These are phyloP conservation scores for Salix caprea DNA, from an alignment of 345 rosid species.

Conservation along the genomic window DNA sequence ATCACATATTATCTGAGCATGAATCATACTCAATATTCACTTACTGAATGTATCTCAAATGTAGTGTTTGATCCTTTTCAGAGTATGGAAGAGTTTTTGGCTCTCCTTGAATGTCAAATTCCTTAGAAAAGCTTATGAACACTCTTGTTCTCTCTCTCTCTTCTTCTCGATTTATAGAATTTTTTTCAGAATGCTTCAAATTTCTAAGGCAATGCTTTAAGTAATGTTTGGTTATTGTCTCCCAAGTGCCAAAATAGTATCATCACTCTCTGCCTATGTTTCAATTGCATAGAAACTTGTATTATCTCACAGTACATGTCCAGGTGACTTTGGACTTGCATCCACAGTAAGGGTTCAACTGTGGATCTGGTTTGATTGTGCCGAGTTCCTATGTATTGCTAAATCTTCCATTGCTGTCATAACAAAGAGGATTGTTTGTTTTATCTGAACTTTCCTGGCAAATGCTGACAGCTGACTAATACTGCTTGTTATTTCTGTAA, in stretches of 20 bases:
- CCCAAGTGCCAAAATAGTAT: not conserved
- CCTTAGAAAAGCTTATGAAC: too few species aligned
- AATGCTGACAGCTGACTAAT: not conserved
- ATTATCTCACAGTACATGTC: not conserved
- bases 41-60: too few species aligned
- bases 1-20: too few species aligned
- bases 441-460: not conserved
- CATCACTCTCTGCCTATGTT: not conserved
- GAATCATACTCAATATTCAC: too few species aligned
- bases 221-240: too few species aligned
- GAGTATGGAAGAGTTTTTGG: too few species aligned
- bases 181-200: too few species aligned
- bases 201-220: too few species aligned
- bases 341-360: constrained; percentile 34
- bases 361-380: not conserved
- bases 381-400: not conserved
- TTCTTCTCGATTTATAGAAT: too few species aligned
- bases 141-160: too few species aligned
- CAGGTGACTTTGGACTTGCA: constrained; percentile 56
- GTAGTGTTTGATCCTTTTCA: too few species aligned
- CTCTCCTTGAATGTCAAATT: too few species aligned
- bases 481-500: constrained; percentile 17
- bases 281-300: not conserved
- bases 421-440: not conserved
- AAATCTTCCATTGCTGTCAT: not conserved